Base-by-base conservation (phyloP, 768 basidiomycete species). In the Leccinum obscurum region DNA sequence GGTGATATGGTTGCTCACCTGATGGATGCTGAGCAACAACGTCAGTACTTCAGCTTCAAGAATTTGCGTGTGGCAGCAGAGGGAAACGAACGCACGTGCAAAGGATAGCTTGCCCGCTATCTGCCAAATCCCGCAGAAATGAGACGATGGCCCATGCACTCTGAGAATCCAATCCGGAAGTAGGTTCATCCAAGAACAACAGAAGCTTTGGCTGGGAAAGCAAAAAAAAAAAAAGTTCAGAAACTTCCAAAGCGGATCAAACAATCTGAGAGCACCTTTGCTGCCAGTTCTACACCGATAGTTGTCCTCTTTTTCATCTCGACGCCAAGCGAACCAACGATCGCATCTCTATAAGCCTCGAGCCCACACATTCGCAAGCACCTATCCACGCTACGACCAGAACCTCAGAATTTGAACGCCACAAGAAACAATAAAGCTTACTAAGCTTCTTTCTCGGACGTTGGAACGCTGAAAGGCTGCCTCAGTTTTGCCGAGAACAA, bases 161-260 rank as follows among this genome's bases (percentile, higher is more conserved):
- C 72, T 93, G 91, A 3, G 91, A 92, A 70, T 93, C 92, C 15
- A 95, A 78, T 35, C 93, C 92, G 26, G 90, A 88, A 0, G 93
- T 95, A 0, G 94, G 94, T 71, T 95, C 93, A 68, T 95, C 93
- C 37, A 93, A 75, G 79, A 95, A 95, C 17, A 95, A 80, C 0
- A 96, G 78, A 0, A 94, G 77, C 70, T 85, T 84, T 1, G 92
- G 93, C 86, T 86, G 60, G 5, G 15, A 8, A 20, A 24, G 13
- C 11, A n/a, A 20, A 20, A 46, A 5, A 3, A 20, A 22, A 32
- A 26, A 1, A 3, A 2, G 24, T 53, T 32, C 3, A 35, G 34
- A 10, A n/a, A 60, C 35, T 2, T 15, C 4, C 15, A 14, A 3
- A 0, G 3, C 20, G 10, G 7, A 6, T 0, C 11, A 34, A 14